These are phyloP conservation scores for Dryadomyces quercus-mongolicae DNA, from an alignment of 2,329 filamentous ascomycete species.

Conservation along the genomic window DNA sequence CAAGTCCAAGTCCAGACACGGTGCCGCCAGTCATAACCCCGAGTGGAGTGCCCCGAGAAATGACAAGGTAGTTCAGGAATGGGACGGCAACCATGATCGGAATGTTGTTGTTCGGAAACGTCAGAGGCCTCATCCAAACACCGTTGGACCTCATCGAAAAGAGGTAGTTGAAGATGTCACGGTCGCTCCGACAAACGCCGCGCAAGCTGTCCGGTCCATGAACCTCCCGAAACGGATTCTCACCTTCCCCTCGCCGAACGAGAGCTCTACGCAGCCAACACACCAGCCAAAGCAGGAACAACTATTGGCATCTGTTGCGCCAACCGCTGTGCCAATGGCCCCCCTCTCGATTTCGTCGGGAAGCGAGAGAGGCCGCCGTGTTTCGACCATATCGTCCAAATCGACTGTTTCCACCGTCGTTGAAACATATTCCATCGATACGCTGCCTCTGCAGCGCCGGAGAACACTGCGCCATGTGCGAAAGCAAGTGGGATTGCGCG, in stretches of 20 bases:
- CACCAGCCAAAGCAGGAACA: constrained; percentile 16
- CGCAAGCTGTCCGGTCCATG: constrained; percentile 34
- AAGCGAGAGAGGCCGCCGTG: constrained; percentile 32
- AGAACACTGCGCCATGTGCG: constrained; percentile 50
- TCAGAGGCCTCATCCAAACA: constrained; percentile 17
- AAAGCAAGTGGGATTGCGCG: constrained; percentile 39
- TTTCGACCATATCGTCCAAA: constrained; percentile 41
- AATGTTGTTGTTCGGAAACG: constrained; percentile 41
- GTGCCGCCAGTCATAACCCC: constrained; percentile 46
- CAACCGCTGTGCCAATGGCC: constrained; percentile 4
- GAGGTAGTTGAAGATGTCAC: constrained; percentile 35
- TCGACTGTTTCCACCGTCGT: constrained; percentile 45
- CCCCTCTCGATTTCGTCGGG: constrained; percentile 23
- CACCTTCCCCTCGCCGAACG: constrained; percentile 24
- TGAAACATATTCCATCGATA: constrained; percentile 45
- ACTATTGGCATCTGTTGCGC: constrained; percentile 2
- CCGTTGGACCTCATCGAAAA: constrained; percentile 7
- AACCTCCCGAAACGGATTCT: constrained; percentile 30
- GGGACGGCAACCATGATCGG: constrained; percentile 40
- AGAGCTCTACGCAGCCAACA: constrained; percentile 17
- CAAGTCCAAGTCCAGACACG: constrained; percentile 29
- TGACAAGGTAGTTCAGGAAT: constrained; percentile 37
- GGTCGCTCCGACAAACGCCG: constrained; percentile 38
- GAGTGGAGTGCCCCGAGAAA: constrained; percentile 35
- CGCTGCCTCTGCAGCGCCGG: constrained; percentile 30